Evolutionary conservation across 106 monocot genomes (phyloP), one percentile per base, ranked within the genome.

Genomic region (Dendrobium nobile): DNA sequence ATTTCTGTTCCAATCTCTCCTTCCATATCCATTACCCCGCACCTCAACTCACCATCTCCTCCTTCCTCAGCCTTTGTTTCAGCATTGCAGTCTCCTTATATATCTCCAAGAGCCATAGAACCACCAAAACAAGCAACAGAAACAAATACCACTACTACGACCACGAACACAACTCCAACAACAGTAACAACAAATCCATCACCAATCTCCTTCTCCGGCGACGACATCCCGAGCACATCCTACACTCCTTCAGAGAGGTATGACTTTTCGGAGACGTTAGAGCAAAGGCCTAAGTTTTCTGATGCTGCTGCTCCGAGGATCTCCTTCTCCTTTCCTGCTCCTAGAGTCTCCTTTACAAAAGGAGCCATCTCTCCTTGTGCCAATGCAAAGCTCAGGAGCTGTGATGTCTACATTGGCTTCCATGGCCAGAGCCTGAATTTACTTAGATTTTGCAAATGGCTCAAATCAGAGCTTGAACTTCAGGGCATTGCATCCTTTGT

Each of bases 341-440:
- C 96, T 9, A 80, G 96, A 43, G 82, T 91, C 68, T 93, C 96
- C 24, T 87, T 93, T 73, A 88, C 93, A 7, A 89, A 85, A 56
- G 80, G 80, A 77, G 82, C 93, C 2, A 77, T 85, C 19, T 85
- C 93, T 2, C 88, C 96, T 54, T 85, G 92, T 11, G 82, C 91
- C 67, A 93, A 93, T 41, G 85, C 96, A 4, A 96, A 93, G 87
- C 89, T 96, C 72, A 81, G 93, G 19, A 90, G 91, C 77, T 93
- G 96, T 19, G 96, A 96, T 77, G 96, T 96, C 22, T 96, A 92
- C 83, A 92, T 96, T 56, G 96, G 96, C 2, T 93, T 83, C 82
- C 96, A 96, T 79, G 93, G 93, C 80, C 93, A 90, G 55, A 88
- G 85, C 77, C 65, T 55, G 31, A 91, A 89, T 70, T 88, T 96